Base-by-base conservation (phyloP, 306 rosid species). In the Lotus japonicus region DNA sequence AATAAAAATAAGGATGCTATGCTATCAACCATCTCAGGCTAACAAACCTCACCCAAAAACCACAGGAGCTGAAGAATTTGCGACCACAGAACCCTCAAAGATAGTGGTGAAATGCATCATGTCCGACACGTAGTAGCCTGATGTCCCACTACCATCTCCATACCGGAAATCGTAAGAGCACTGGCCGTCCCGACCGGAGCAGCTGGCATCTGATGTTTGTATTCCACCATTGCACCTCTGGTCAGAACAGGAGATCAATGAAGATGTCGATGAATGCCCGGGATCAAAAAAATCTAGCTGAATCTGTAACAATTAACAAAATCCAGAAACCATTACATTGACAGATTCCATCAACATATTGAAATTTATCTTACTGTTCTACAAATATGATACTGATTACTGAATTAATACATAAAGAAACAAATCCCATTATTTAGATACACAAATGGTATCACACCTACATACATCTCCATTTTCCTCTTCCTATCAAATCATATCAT, bases 111-210 rank as follows among this genome's bases (percentile, higher is more conserved):
- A 82, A 70, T 85, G 89, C 84, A 95, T 79, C 83, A 83, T 64
- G 71, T 95, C 99, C 0, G 84, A 81, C 44, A 95, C 89, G 5
- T 87, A 90, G 80, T 87, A 95, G 62, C 99, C 99, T 1, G 95
- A 82, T 36, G 99, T 86, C 44, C 97, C 99, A 69, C 99, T 95
- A 2, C 99, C 99, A 79, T 95, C 99, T 63, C 99, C 99, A 48
- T 95, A 95, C 75, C 90, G 96, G 79, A 95, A 95, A 35, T 78
- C 69, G 81, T 90, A 95, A 11, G 82, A 61, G 67, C 99, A 95
- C 80, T 81, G 95, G 65, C 89, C 90, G 77, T 68, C 84, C 85
- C 87, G 82, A 49, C 77, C 56, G 21, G 90, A 80, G 80, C 99
- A 90, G 7, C 9, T 54, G 2, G 99, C 90, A 69, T 90, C 99